Base-by-base conservation (phyloP, 2,329 filamentous ascomycete species). In the Diaporthe ilicicola region DNA sequence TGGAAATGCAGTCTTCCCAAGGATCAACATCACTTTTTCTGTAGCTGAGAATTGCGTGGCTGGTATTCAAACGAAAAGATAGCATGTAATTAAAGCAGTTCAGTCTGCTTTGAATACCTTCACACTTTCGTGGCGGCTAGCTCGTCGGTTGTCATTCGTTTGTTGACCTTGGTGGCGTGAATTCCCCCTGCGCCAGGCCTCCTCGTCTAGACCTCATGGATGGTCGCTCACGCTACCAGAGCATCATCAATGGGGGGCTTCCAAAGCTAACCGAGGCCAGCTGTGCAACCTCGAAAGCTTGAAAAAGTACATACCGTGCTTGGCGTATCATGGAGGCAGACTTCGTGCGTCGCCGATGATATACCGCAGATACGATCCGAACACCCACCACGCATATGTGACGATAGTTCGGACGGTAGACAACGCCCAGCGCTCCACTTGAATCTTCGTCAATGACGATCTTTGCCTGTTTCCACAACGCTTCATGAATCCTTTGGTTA, bases 281-380 rank as follows among this genome's bases (percentile, higher is more conserved):
- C 59, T 64, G 42, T 64, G 37, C 59, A 50, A 64, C 59, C 44
- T 7, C 24, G 29, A 50, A 64, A 64, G 42, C 29, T 64, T 64
- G 59, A 64, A 64, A 64, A 19, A 50, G 59, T 24, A 50, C 29
- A 7, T 64, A 12, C 59, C 56, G 42, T 50, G 29, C 59, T 64
- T 64, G 59, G 59, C 59, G 34, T 2, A 10, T n/a, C n/a, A n/a
- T 64, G 8, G 59, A 37, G 44, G 37, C 29, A 7, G 27, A 19
- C 3, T 37, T n/a, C 29, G 6, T 32, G 44, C 19, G 59, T 1
- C 12, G 29, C 29, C 59, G 44, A 64, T 64, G 59, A 19, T 37
- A 29, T 64, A 19, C 59, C 13, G 44, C 13, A 50, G 44, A 64
- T 50, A 37, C 59, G 29, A 64, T 64, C 29, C n/a, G 13, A 12